A percentile compares a stretch with the other conserved stretches of the same genome.
phyloP scores from a whole-genome alignment of 129 eudicot species.

The Helichrysum umbraculigerum region DNA sequence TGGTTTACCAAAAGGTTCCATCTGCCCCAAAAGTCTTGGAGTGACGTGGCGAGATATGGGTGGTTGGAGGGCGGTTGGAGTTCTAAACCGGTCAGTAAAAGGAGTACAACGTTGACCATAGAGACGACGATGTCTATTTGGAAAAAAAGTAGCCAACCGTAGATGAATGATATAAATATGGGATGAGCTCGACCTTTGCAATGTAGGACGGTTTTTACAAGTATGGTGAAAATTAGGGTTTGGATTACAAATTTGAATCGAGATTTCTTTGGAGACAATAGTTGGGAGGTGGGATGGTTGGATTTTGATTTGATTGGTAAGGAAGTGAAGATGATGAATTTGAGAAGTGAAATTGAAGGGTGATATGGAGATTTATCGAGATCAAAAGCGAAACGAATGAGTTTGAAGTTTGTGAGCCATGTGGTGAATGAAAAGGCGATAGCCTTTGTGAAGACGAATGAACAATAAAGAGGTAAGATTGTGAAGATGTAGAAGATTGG shows the following conservation, averaged over 20 bases:
- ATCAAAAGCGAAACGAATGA: constrained; percentile 48
- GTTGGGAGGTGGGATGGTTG: too few species aligned
- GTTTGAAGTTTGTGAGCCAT: constrained; percentile 51
- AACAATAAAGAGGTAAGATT: constrained; percentile 40
- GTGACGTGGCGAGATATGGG: constrained; percentile 45
- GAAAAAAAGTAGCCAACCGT: constrained; percentile 29
- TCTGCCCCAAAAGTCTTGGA: constrained; percentile 51
- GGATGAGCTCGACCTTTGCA: constrained; percentile 20
- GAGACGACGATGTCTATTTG: constrained; percentile 31
- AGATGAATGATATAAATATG: not conserved
- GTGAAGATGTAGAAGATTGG: constrained; percentile 47
- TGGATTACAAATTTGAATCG: constrained; percentile 10
- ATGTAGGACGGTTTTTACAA: not conserved
- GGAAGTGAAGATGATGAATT: constrained; percentile 44
- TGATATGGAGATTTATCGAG: constrained; percentile 24
- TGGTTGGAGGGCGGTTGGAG: constrained; percentile 38
- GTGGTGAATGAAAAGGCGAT: constrained; percentile 49
- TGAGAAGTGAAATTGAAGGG: constrained; percentile 32
- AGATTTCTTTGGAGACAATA: not conserved
- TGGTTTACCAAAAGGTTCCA: constrained; percentile 52
- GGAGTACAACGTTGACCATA: not conserved
- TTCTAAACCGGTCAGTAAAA: constrained; percentile 34
- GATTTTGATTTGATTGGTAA: constrained; percentile 38
- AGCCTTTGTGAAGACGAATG: constrained; percentile 39
- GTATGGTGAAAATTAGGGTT: not conserved